Percentiles rank a stretch among this genome's conserved stretches.
Conservation (phyloP, 31 red algal species). For the Asparagopsis taxiformis region DNA sequence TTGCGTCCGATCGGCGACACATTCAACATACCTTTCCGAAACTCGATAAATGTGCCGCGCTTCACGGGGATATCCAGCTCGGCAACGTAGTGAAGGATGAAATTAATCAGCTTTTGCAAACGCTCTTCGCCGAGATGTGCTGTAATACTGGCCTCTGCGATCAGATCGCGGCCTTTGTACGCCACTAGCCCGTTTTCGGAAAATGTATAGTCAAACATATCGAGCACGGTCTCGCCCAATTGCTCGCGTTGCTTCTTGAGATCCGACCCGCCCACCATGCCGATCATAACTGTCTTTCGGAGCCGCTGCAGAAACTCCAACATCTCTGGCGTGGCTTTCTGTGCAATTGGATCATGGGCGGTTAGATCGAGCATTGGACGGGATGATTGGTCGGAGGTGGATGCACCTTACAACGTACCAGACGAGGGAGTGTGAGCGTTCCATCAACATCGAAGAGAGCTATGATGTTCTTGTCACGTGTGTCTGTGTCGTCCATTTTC, state of each 20-base stretch:
- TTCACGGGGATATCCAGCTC: constrained; percentile 93
- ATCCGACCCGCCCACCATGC: constrained; percentile 94
- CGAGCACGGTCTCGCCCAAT: constrained; percentile 79
- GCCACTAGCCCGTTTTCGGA: constrained; percentile 96
- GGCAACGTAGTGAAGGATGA: constrained; percentile 82
- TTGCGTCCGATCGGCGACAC: constrained; percentile 97
- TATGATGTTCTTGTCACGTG: constrained; percentile 52
- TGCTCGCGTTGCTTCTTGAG: constrained; percentile 90
- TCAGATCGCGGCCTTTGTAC: constrained; percentile 75
- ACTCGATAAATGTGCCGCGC: constrained; percentile 99
- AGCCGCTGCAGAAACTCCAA: constrained; percentile 73
- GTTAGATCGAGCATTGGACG: no score
- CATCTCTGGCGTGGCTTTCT: constrained; percentile 77
- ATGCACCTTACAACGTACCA: constrained; percentile 58
- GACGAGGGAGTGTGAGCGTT: constrained; percentile 85
- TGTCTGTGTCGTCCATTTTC: constrained; percentile 46
- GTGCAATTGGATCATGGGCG: background rate
- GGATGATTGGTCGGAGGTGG: background rate
- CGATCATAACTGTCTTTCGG: constrained; percentile 55
- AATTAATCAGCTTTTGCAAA: constrained; percentile 92
- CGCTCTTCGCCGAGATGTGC: constrained; percentile 82
- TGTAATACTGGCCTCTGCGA: constrained; percentile 71
- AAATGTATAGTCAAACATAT: constrained; percentile 97
- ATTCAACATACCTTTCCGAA: constrained; percentile 99
- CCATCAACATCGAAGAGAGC: constrained; percentile 99